A percentile compares a stretch with the other conserved stretches of the same genome.
phyloP scores from a whole-genome alignment of 306 rosid species.

The Benincasa hispida region DNA sequence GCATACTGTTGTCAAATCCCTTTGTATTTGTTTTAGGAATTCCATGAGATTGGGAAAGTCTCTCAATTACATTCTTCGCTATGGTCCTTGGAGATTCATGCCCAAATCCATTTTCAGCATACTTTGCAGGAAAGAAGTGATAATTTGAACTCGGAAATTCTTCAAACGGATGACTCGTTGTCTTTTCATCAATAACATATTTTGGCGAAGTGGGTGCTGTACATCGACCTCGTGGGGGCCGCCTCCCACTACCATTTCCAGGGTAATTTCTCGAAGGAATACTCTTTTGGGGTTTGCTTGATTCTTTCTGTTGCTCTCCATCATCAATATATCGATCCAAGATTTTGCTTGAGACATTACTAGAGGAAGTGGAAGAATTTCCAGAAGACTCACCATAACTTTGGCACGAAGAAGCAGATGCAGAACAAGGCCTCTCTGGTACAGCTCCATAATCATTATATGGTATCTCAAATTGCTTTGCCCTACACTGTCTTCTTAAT shows the following conservation, averaged over 20 bases:
- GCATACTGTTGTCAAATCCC: conserved; percentile 39
- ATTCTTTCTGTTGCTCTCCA: conserved; percentile 70
- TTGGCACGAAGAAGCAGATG: conserved; percentile 46
- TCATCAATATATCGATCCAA: conserved; percentile 83
- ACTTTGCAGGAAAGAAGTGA: conserved; percentile 40
- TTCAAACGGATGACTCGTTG: conserved; percentile 51
- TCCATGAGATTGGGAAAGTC: conserved; percentile 60
- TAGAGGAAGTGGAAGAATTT: conserved; percentile 63
- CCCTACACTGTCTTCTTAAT: conserved; percentile 33
- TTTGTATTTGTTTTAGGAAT: conserved; percentile 31
- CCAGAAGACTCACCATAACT: conserved; percentile 55
- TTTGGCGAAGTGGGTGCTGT: conserved; percentile 68
- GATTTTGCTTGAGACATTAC: conserved; percentile 57
- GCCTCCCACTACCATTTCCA: conserved; percentile 36
- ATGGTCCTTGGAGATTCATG: conserved; percentile 76
- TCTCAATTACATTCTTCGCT: conserved; percentile 88
- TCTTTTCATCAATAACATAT: conserved; percentile 31
- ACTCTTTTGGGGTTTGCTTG: conserved; percentile 22
- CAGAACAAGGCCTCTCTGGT: conserved; percentile 36
- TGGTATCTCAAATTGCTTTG: conserved; percentile 25
- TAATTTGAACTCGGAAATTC: conserved; percentile 41
- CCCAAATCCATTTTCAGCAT: conserved; percentile 58
- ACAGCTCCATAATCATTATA: conserved; percentile 26
- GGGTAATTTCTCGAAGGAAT: conserved; percentile 25
- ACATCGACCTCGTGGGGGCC: conserved; percentile 60